phyloP scores from a whole-genome alignment of 768 basidiomycete species.

The Trametes punicea region DNA sequence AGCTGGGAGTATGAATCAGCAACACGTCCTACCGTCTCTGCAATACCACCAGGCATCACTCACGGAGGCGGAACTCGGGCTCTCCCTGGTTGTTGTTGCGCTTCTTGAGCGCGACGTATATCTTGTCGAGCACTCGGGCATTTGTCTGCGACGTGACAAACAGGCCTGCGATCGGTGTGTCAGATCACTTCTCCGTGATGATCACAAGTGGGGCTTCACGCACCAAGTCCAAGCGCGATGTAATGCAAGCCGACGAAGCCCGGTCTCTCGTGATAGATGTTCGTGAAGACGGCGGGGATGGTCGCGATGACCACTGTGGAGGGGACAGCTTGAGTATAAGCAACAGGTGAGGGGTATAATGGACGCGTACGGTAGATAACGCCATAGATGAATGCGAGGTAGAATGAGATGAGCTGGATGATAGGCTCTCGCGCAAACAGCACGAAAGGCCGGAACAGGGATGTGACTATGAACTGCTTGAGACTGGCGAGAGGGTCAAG shows the following conservation, averaged over 20 bases:
- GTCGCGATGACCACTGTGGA: slow-evolving; percentile 61
- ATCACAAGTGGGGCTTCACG: neutral
- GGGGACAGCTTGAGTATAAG: neutral
- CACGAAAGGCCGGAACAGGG: slow-evolving; percentile 65
- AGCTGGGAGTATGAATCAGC: slow-evolving; percentile 33
- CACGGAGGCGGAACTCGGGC: slow-evolving; percentile 54
- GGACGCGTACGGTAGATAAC: slow-evolving; percentile 47
- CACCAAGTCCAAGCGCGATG: slow-evolving; percentile 63
- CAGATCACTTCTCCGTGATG: neutral
- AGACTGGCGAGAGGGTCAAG: slow-evolving; percentile 37
- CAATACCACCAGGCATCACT: slow-evolving; percentile 4
- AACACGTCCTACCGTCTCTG: too few relatives aligned
- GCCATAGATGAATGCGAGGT: slow-evolving; percentile 71
- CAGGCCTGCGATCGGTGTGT: slow-evolving; percentile 17
- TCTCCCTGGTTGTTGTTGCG: slow-evolving; percentile 51
- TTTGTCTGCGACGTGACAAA: slow-evolving; percentile 47
- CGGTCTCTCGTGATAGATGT: slow-evolving; percentile 48
- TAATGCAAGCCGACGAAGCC: slow-evolving; percentile 70
- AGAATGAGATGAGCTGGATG: slow-evolving; percentile 61
- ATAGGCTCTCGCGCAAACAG: slow-evolving; percentile 62
- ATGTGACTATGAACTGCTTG: slow-evolving; percentile 46
- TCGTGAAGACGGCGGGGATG: slow-evolving; percentile 55
- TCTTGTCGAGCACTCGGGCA: slow-evolving; percentile 52
- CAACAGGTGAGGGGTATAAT: neutral
- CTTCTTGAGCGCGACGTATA: slow-evolving; percentile 50